Evolutionary conservation across 176 grass and related monocot species (phyloP), one percentile per base, ranked within the genome.

Genomic region (Avena sativa): DNA sequence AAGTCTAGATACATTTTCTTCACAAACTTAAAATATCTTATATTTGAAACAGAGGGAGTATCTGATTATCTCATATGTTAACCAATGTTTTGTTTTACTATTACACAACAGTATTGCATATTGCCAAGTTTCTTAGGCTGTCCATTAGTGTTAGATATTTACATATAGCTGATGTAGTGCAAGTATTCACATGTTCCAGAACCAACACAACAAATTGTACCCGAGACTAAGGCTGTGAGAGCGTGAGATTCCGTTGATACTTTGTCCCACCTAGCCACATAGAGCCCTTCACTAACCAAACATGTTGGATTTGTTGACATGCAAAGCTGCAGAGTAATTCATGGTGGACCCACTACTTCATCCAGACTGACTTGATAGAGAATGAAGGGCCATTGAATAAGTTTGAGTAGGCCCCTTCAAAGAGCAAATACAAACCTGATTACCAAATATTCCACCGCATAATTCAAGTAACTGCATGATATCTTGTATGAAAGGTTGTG

Each of bases 331-430:
- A 93, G 55, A 95, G 93, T 87, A 91, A 86, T 57, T 92, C 95
- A 30, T 98, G 95, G 95, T 98, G 95, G 95, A 93, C 94, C 3
- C 65, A 91, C 25, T 98, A 95, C 89, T 98, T 98, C 81, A 87
- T 98, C 68, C 95, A 98, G 85, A 91, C 88, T 59, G 95, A 91
- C n/a, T 86, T 98, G 81, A 91, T 89, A 73, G 95, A 98, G 77
- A 98, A 98, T 49, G 93, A 95, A 89, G 70, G 86, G 2, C 93
- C 86, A 9, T 66, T 90, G 59, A 98, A 95, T 86, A 98, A 98
- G 58, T 98, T 98, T 71, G 91, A 95, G 79, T 81, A 95, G 49
- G 95, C 85, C 46, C 85, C 88, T 50, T 87, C 85, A 4, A 92
- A 90, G 63, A 44, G 59, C 86, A 81, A 92, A 72, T 95, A 98